A percentile compares a stretch with the other conserved stretches of the same genome.
Conservation (phyloP, 805 yeast genomes). For the Saccharomyces cerevisiae region DNA sequence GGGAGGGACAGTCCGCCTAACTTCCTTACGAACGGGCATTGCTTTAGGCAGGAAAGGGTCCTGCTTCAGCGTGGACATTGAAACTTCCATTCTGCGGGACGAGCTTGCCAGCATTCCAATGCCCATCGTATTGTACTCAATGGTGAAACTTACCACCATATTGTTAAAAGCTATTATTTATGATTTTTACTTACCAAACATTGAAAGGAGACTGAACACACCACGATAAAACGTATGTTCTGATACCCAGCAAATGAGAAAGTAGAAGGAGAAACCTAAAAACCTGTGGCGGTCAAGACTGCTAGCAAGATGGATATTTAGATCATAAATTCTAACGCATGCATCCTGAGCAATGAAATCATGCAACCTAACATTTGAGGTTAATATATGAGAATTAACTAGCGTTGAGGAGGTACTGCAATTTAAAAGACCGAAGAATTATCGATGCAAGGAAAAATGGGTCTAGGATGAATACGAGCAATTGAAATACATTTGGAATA, state of each 20-base stretch:
- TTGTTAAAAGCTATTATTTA: neutral
- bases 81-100: neutral
- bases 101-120: neutral
- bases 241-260: neutral
- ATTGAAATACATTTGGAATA: too few species aligned
- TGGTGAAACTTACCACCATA: neutral
- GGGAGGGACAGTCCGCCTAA: neutral
- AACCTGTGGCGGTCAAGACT: neutral
- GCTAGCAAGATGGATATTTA: neutral
- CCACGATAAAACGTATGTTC: conserved; percentile 29
- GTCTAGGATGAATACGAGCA: neutral
- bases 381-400: neutral
- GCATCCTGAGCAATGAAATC: neutral
- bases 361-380: too few species aligned
- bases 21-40: neutral
- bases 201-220: conserved; percentile 15
- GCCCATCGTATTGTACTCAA: neutral
- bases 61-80: neutral
- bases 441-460: neutral
- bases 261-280: neutral
- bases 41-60: neutral
- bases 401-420: neutral
- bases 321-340: neutral
- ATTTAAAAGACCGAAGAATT: neutral
- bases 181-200: neutral